Conservation (phyloP, 352 stramenopile species). For the Phytophthora hybrid region DNA sequence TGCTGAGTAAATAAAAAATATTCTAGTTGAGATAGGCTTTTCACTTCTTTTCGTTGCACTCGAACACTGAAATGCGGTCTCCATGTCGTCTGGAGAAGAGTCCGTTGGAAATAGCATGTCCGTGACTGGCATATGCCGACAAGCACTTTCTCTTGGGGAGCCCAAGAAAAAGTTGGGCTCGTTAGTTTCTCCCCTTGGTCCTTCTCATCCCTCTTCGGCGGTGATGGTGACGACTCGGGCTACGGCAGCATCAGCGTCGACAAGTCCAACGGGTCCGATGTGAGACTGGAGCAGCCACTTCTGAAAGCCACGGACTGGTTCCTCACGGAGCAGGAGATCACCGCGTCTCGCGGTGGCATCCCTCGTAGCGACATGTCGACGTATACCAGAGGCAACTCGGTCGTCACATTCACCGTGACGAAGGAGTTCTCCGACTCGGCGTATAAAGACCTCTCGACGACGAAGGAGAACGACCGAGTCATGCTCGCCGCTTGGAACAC, state of each 20-base stretch:
- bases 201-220: conserved; percentile 21
- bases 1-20: too few relatives aligned
- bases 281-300: conserved; percentile 43
- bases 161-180: too few relatives aligned
- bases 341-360: conserved; percentile 43
- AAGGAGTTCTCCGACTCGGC: conserved; percentile 56
- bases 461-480: conserved; percentile 35
- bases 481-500: conserved; percentile 59
- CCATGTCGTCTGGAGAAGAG: too few relatives aligned
- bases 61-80: too few relatives aligned
- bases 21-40: too few relatives aligned
- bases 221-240: conserved; percentile 5
- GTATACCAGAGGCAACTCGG: conserved; percentile 45
- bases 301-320: conserved; percentile 68
- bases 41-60: too few relatives aligned
- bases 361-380: conserved; percentile 47
- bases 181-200: neutral
- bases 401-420: conserved; percentile 50
- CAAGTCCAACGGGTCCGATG: conserved; percentile 11
- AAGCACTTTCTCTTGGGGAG: too few relatives aligned
- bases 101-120: too few relatives aligned
- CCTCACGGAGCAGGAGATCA: conserved; percentile 62
- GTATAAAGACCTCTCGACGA: conserved; percentile 47
- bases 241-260: conserved; percentile 1
- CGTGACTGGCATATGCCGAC: too few relatives aligned